Evolutionary conservation across 2,329 filamentous ascomycete genomes (phyloP), one percentile per base, ranked within the genome.

Genomic region (Paracoccidioides brasiliensis): DNA sequence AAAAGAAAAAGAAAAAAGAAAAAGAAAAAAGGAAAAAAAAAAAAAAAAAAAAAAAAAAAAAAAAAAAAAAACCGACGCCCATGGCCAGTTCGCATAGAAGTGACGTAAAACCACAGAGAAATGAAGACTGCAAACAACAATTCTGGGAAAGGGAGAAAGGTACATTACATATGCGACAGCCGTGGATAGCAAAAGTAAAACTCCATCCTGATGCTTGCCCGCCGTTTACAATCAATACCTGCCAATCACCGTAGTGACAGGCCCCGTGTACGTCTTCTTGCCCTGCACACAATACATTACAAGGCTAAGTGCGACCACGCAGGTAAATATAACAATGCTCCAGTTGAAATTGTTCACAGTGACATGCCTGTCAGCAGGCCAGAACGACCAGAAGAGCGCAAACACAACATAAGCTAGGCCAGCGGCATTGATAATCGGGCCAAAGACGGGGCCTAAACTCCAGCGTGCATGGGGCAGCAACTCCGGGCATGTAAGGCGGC

Each of bases 401-500:
- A 60, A 55, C 14, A 56, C 1, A 48, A 59, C 53, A 44, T 60
- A 61, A 5, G 52, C 30, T 10, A 60, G 41, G 33, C 57, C 55
- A 15, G 58, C 41, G 15, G 52, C 54, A 37, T 61, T 57, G 37
- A 61, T 41, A 5, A 56, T 57, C 5, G 55, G 54, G 35, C 58
- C 57, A 9, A 46, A 74, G 49, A 65, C 72, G 32, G 64, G 65
- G 5, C 77, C 76, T 4, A 79, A 68, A 8, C 67, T 70, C 69
- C 75, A 79, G 12, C 71, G 70, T 1, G 70, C 71, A 0, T 67
- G 68, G 1, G 76, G 72, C 1, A 78, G 68, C 1, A 66, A 56
- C 53, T 77, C 69, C 1, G 67, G 58, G 55, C 77, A 69, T 1
- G 65, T 62, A 7, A 67, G 68, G 55, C 74, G 63, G 2, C 75